phyloP scores from a whole-genome alignment of 2,329 filamentous ascomycete species.

The Gliomastix tumulicola region DNA sequence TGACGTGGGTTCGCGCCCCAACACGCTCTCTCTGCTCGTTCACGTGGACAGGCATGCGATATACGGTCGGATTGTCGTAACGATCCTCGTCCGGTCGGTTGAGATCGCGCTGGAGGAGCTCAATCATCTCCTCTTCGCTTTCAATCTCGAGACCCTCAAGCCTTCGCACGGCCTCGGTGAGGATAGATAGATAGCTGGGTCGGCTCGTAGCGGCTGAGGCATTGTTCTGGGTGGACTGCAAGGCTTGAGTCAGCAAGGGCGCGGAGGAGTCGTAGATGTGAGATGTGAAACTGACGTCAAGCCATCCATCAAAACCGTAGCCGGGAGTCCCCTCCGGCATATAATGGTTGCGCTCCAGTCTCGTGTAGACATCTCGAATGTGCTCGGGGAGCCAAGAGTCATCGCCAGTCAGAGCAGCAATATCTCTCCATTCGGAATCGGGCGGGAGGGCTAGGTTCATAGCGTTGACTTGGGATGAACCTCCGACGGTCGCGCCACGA shows the following conservation, averaged over 20 bases:
- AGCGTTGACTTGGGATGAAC: constrained; percentile 5
- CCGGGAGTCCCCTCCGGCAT: constrained; percentile 18
- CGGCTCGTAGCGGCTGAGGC: no score
- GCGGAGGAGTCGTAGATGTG: no score
- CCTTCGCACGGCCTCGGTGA: not conserved
- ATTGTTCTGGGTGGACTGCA: no score
- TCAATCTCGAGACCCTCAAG: not conserved
- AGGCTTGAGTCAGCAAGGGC: no score
- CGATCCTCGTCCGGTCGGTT: not conserved
- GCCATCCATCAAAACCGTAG: constrained; percentile 34
- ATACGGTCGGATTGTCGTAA: constrained; percentile 13
- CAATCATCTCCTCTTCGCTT: constrained; percentile 5
- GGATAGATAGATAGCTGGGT: no score
- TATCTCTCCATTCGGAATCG: constrained; percentile 15
- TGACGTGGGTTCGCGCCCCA: not conserved
- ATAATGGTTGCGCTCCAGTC: constrained; percentile 35
- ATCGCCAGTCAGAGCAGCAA: constrained; percentile 33
- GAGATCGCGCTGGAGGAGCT: constrained; percentile 14
- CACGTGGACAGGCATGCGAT: constrained; percentile 4
- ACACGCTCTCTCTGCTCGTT: not conserved
- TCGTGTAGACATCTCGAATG: constrained; percentile 30
- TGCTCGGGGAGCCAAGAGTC: constrained; percentile 27
- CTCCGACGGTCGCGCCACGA: constrained; percentile 5
- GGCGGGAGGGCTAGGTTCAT: constrained; percentile 4
- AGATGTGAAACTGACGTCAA: no score